Base-by-base conservation (phyloP, 1,284 basidiomycete genomes). In the Butyriboletus appendiculatus region DNA sequence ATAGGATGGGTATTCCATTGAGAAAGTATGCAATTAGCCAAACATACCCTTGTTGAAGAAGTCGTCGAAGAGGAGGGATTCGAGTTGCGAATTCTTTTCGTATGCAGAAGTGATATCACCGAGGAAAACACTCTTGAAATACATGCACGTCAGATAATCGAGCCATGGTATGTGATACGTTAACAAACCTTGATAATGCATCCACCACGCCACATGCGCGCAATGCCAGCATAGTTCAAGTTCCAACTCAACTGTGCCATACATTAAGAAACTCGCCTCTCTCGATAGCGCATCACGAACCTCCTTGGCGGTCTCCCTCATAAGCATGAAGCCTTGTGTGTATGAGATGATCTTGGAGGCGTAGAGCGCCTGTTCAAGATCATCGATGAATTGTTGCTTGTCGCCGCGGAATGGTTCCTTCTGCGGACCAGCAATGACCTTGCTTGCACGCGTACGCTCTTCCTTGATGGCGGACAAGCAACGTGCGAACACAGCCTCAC, bases 321-420 rank as follows among this genome's bases (percentile, higher is more conserved):
- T 98, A 68, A 99, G 85, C 88, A 99, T 97, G 82, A 99, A 99
- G 65, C 97, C 97, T 79, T 99, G 97, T 24, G 96, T 94, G 82
- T 99, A 97, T 38, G 94, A 97, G 67, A 97, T 95, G 75, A 99
- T 96, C 86, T 99, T 99, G 68, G 94, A 97, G 45, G 96, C 97
- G 77, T 99, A 99, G 58, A 99, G 84, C 50, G 96, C 96, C 76
- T 99, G 97, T 79, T 99, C 96, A 61, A 99, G 90, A 75, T 99
- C 94, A 66, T 94, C 92, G 73, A 99, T 96, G 81, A 99, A 99
- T 73, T 96, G 92, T 75, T 96, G 84, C 85, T 98, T 98, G 86
- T 98, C 95, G 63, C 96, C 97, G 66, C 90, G 88, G 91, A 99
- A 98, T 40, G 87, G 76, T 74, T 96, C 92, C 73, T 89, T 91